phyloP scores from a whole-genome alignment of 305 asterid species.

The Solanum hybrid region DNA sequence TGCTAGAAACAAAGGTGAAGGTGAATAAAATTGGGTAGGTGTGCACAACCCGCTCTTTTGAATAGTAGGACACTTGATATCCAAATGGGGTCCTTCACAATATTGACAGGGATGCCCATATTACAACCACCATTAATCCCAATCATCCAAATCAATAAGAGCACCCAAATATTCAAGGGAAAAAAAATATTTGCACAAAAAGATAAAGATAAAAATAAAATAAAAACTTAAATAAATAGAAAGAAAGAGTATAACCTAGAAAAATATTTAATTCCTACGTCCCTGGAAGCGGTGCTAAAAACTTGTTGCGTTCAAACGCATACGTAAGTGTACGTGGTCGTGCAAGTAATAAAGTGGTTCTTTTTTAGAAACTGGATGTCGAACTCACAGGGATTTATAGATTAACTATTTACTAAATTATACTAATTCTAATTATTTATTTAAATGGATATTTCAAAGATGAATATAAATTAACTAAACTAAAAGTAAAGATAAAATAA shows the following conservation, averaged over 20 bases:
- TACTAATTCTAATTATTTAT: too few relatives aligned
- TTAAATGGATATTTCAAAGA: too few relatives aligned
- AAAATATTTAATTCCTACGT: too few relatives aligned
- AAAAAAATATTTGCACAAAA: too few relatives aligned
- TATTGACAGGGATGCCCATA: background rate
- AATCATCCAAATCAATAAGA: background rate
- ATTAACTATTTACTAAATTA: background rate
- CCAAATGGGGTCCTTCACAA: background rate
- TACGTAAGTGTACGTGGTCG: background rate
- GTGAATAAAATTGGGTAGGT: background rate
- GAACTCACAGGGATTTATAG: background rate
- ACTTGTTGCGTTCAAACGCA: background rate
- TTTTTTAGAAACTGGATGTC: background rate
- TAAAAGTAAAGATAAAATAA: too few relatives aligned
- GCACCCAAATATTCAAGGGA: background rate
- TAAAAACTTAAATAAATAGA: too few relatives aligned
- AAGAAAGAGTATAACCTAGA: background rate
- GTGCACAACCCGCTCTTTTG: background rate
- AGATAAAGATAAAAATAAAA: too few relatives aligned
- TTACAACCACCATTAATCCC: background rate
- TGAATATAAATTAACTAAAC: background rate
- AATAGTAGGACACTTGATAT: too few relatives aligned
- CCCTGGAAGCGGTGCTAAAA: background rate
- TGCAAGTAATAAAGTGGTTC: background rate
- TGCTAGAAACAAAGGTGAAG: background rate